Evolutionary conservation across 345 rosid species (phyloP).

Genomic region (Aegle marmelos): DNA sequence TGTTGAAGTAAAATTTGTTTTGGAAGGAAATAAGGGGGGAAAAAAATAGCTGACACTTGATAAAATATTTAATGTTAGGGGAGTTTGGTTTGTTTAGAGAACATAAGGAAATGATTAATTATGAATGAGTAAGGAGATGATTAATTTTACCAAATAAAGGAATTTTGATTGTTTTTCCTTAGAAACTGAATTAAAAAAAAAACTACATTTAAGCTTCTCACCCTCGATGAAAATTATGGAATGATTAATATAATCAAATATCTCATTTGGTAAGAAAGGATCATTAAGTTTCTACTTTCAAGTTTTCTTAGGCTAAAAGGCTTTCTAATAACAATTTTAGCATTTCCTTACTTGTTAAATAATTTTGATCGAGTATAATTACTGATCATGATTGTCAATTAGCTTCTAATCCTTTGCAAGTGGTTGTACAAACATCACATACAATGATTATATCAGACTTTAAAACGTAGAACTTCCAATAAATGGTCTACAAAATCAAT

Average conservation of each 20-base stretch:
- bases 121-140: too few relatives aligned
- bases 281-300: background rate
- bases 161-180: too few relatives aligned
- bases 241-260: constrained; percentile 10
- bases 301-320: constrained; percentile 13
- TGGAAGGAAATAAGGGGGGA: too few relatives aligned
- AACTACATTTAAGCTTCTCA: background rate
- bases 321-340: background rate
- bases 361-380: constrained; percentile 7
- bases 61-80: too few relatives aligned
- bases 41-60: too few relatives aligned
- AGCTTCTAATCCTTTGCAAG: background rate
- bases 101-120: too few relatives aligned
- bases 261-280: constrained; percentile 7
- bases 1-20: too few relatives aligned
- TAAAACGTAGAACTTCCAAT: background rate
- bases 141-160: too few relatives aligned
- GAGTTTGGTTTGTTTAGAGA: too few relatives aligned
- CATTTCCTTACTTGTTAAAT: constrained; percentile 2
- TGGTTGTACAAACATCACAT: background rate
- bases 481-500: background rate
- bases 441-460: constrained; percentile 1
- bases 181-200: too few relatives aligned
- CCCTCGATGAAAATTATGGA: background rate
- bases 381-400: background rate